Percentiles rank a stretch among this genome's conserved stretches.
phyloP scores from a whole-genome alignment of 23 red algal genomes.

The Gracilaria domingensis region DNA sequence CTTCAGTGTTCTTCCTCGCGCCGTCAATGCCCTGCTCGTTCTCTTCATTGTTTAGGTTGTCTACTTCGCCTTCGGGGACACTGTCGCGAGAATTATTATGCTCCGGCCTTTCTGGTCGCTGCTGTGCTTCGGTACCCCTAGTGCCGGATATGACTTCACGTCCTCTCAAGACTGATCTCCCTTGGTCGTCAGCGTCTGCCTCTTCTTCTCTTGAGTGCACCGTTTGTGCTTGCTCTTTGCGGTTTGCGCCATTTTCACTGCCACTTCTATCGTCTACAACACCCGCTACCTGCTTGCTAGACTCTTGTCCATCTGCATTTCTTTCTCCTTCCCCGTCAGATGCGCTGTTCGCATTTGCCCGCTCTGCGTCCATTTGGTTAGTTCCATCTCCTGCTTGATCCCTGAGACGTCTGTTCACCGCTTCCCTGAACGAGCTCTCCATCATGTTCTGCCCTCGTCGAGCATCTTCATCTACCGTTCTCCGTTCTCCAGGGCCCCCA shows the following conservation, averaged over 20 bases:
- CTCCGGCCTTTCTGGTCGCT: background rate
- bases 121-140: conserved; percentile 1
- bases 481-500: background rate
- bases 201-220: background rate
- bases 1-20: background rate
- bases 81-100: conserved; percentile 1
- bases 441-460: conserved; percentile 24
- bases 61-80: background rate
- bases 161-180: conserved; percentile 1
- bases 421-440: conserved; percentile 19
- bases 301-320: background rate
- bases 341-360: background rate
- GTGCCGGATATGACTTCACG: background rate
- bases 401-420: background rate
- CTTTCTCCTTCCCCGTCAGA: background rate
- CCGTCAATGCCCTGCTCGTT: conserved; percentile 1
- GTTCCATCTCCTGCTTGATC: conserved; percentile 11
- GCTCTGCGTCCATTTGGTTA: background rate
- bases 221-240: conserved; percentile 7
- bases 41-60: conserved; percentile 10
- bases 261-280: background rate
- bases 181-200: background rate
- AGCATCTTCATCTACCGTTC: background rate
- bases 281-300: background rate
- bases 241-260: background rate